Evolutionary conservation across 2,329 filamentous ascomycete species (phyloP), one percentile per base, ranked within the genome.

Genomic region (Ceratocystis albifundus): DNA sequence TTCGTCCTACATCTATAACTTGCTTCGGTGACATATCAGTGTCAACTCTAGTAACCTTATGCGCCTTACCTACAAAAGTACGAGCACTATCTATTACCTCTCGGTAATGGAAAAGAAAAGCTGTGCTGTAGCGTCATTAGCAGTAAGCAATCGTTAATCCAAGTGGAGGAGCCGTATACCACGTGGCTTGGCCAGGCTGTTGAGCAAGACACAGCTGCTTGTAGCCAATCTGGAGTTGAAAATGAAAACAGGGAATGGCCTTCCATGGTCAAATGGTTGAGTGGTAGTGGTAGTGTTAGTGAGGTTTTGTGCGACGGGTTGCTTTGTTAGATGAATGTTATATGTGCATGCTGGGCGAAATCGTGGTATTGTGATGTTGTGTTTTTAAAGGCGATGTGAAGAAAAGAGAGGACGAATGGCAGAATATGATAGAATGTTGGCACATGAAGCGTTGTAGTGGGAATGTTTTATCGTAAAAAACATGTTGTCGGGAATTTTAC

Each of bases 401-500:
- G 22, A 28, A 55, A 20, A 55, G 8, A 28, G 12, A 55, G 8
- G n/a, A 32, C 5, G 20, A 55, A 25, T 25, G 20, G 20, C 4
- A 55, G 8, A 55, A 55, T 55, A 55, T 55, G 25, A 4, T 48
- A 22, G 17, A 12, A 57, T 57, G 53, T 12, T 57, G 28, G 28
- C 53, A 57, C 53, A 25, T 32, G 53, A 10, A 57, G 22, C 25
- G 6, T 59, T 15, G 55, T 59, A 30, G n/a, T 10, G 8, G 55
- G 28, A 25, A 59, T 30, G 12, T 59, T 59, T 41, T 12, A 41
- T 3, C 12, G 36, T 41, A n/a, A 36, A 30, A 59, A 10, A 6
- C 30, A n/a, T n/a, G 28, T 15, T 59, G 28, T 36, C 30, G 55
- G 55, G 55, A 5, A 59, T 32, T 59, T 59, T 59, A 59, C 55